Evolutionary conservation across 257 asterid genomes (phyloP).

Genomic region (Anisodus tanguticus): DNA sequence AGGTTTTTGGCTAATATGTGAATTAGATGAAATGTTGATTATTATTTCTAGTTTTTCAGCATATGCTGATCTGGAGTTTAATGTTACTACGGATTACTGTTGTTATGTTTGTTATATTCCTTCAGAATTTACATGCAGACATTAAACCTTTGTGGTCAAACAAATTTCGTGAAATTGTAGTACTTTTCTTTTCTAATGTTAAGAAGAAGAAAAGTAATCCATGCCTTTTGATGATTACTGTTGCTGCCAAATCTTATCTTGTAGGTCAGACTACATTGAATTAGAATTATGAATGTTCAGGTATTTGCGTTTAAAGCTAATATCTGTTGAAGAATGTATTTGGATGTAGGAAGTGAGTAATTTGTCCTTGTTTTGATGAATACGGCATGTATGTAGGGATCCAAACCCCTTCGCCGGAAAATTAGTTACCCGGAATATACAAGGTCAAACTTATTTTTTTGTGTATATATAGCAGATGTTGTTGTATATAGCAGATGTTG

Average conservation of each 20-base stretch:
- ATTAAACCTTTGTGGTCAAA: background rate
- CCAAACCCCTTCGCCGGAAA: background rate
- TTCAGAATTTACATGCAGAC: conserved; percentile 18
- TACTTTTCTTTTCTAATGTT: conserved; percentile 8
- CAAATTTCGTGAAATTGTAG: background rate
- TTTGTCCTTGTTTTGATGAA: conserved; percentile 6
- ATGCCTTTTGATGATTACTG: background rate
- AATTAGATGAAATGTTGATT: conserved; percentile 1
- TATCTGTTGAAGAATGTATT: background rate
- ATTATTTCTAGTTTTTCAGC: conserved; percentile 21
- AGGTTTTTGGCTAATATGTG: background rate
- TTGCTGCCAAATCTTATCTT: conserved; percentile 6
- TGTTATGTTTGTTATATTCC: conserved; percentile 11
- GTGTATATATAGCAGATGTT: too few relatives aligned
- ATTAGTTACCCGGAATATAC: background rate
- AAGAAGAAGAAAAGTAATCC: conserved; percentile 16
- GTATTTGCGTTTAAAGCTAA: background rate
- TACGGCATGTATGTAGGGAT: background rate
- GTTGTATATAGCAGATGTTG: background rate
- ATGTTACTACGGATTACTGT: background rate
- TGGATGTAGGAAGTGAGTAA: conserved; percentile 11
- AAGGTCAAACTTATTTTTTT: background rate
- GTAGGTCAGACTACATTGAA: conserved; percentile 6
- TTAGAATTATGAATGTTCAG: background rate
- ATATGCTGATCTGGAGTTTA: background rate